These are phyloP conservation scores for Paecilomyces fulvus DNA, from an alignment of 2,329 filamentous ascomycete genomes.

Conservation along the genomic window DNA sequence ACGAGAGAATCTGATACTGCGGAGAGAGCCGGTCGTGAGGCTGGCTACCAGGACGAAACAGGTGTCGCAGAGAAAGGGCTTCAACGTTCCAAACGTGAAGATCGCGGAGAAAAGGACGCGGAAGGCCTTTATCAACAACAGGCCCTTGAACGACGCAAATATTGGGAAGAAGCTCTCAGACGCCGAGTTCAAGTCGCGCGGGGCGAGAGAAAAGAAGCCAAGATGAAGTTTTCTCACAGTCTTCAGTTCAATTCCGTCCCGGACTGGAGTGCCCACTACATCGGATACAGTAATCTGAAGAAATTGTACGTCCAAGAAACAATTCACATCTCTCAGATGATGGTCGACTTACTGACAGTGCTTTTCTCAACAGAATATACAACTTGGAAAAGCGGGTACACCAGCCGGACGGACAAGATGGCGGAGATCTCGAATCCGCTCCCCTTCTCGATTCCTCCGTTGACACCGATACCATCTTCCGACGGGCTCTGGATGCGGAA, in stretches of 20 bases:
- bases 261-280: slow-evolving; percentile 98
- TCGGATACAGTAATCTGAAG: slow-evolving; percentile 97
- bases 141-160: slow-evolving; percentile 11
- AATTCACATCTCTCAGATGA: neutral
- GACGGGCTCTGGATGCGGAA: slow-evolving; percentile 73
- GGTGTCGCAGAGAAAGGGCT: neutral
- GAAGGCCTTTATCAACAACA: neutral
- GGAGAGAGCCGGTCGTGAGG: neutral
- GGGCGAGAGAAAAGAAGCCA: slow-evolving; percentile 52
- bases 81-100: neutral
- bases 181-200: slow-evolving; percentile 11
- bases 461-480: slow-evolving; percentile 75
- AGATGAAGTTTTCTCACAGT: slow-evolving; percentile 99
- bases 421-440: slow-evolving; percentile 70
- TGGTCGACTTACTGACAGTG: neutral
- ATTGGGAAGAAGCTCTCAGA: slow-evolving; percentile 27
- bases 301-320: slow-evolving; percentile 64
- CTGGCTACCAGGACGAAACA: neutral
- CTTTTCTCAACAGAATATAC: slow-evolving; percentile 62
- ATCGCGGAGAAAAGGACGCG: neutral
- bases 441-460: slow-evolving; percentile 61
- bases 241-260: slow-evolving; percentile 99
- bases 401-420: slow-evolving; percentile 43
- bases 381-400: slow-evolving; percentile 80
- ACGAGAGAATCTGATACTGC: neutral